These are phyloP conservation scores for Pseudocercospora macadamiae DNA, from an alignment of 2,329 filamentous ascomycete genomes.

Conservation along the genomic window DNA sequence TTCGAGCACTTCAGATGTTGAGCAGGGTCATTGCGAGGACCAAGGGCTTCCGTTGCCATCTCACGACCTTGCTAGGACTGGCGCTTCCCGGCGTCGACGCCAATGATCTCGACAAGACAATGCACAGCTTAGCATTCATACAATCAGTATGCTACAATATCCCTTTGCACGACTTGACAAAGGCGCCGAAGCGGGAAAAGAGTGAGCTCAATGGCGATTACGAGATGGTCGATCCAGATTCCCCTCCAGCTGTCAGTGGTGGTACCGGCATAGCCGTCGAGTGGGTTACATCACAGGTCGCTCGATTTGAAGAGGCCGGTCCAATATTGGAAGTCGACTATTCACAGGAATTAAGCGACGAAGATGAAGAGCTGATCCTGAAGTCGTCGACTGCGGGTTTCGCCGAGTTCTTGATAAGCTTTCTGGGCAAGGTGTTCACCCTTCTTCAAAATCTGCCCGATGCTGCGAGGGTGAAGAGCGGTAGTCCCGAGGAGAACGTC, in stretches of 20 bases:
- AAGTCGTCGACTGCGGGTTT: slow-evolving; percentile 94
- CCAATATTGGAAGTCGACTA: slow-evolving; percentile 87
- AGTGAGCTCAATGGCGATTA: slow-evolving; percentile 38
- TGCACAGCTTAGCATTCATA: slow-evolving; percentile 92
- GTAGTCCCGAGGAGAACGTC: slow-evolving; percentile 93
- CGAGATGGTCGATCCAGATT: slow-evolving; percentile 33
- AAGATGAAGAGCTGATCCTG: slow-evolving; percentile 83
- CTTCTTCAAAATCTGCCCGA: slow-evolving; percentile 94
- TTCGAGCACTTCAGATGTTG: slow-evolving; percentile 89
- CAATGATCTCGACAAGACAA: slow-evolving; percentile 94
- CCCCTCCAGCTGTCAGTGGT: slow-evolving; percentile 29
- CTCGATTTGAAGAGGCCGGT: slow-evolving; percentile 86
- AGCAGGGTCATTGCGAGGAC: slow-evolving; percentile 88
- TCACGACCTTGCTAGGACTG: slow-evolving; percentile 90
- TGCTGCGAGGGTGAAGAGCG: slow-evolving; percentile 80
- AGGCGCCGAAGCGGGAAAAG: slow-evolving; percentile 51
- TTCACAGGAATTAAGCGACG: slow-evolving; percentile 75
- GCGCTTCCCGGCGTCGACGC: slow-evolving; percentile 95
- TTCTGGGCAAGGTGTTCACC: slow-evolving; percentile 93
- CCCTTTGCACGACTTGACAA: slow-evolving; percentile 80
- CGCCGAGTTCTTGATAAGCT: slow-evolving; percentile 85
- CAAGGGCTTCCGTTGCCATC: slow-evolving; percentile 95
- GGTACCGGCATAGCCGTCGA: slow-evolving; percentile 71
- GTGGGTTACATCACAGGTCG: slow-evolving; percentile 94
- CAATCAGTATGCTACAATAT: slow-evolving; percentile 96